Conservation (phyloP, 345 rosid genomes). For the Conringia planisiliqua region DNA sequence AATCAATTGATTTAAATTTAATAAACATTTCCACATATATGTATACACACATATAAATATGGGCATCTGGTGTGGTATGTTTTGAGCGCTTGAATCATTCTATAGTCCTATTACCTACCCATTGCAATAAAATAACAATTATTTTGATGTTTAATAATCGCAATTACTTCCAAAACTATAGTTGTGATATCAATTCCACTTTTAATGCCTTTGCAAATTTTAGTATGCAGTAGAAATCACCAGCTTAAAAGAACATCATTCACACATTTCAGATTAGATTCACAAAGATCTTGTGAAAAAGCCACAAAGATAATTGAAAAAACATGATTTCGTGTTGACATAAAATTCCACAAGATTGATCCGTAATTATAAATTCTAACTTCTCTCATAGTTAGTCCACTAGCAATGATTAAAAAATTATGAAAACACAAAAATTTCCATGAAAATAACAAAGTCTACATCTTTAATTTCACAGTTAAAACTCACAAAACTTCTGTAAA, state of each 20-base stretch:
- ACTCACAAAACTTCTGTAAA: not conserved
- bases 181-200: conserved; percentile 17
- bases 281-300: not conserved
- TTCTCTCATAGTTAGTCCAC: not conserved
- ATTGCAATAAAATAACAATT: not conserved
- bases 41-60: not conserved
- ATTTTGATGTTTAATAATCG: not conserved
- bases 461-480: not conserved
- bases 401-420: not conserved
- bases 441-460: not conserved
- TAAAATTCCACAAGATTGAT: not conserved
- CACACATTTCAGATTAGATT: not conserved
- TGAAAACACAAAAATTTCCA: not conserved
- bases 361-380: not conserved
- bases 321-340: not conserved
- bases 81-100: conserved; percentile 2
- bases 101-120: not conserved
- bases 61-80: conserved; percentile 14
- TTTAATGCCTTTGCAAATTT: conserved; percentile 1
- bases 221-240: conserved; percentile 9
- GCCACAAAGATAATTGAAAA: not conserved
- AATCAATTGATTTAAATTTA: not conserved
- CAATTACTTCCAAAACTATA: not conserved
- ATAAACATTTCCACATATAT: conserved; percentile 1
- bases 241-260: not conserved